Evolutionary conservation across 164 flowering plant genomes (phyloP), one percentile per base, ranked within the genome.

Genomic region (Vitis vinifera): DNA sequence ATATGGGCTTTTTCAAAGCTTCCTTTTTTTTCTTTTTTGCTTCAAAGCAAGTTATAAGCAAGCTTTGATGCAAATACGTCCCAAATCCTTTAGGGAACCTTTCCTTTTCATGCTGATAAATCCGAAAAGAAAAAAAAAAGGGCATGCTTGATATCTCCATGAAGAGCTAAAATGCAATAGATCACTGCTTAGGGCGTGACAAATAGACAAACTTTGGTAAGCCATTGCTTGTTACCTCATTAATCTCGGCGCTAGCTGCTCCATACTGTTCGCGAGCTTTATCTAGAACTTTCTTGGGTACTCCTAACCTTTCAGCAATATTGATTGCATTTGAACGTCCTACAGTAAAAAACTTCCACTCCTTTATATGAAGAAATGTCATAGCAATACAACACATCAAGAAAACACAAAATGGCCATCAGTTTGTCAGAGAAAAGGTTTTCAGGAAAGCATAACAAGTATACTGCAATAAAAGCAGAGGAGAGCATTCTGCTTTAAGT

Each of bases 261-360:
- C 98, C 98, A 85, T 91, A 92, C 14, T 88, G 76, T 74, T 84
- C 80, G 37, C 94, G 92, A 23, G 98, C 97, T 78, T 76, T 73
- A 68, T 82, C 73, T 72, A 91, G 31, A 65, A 94, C 76, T 65
- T 11, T 72, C 67, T 55, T 61, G 19, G 98, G 95, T 19, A 94
- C 73, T 63, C 95, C 95, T 71, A 94, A 81, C 78, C 91, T 81
- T 77, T 94, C 90, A 76, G 97, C 91, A 58, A 94, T 87, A 76
- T 86, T 89, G 55, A 94, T 89, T 51, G 98, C 98, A 86, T 91
- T 92, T 66, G 98, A 94, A 66, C 97, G 91, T 8, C 98, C 98
- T 94, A 75, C 69, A 82, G 49, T 31, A 55, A 56, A 70, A 68
- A n/a, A 47, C 15, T n/a, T 37, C 44, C 47, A 66, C 69, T 64